A percentile compares a stretch with the other conserved stretches of the same genome.
phyloP scores from a whole-genome alignment of 2,329 filamentous ascomycete genomes.

The Torrubiella hemipterigena region DNA sequence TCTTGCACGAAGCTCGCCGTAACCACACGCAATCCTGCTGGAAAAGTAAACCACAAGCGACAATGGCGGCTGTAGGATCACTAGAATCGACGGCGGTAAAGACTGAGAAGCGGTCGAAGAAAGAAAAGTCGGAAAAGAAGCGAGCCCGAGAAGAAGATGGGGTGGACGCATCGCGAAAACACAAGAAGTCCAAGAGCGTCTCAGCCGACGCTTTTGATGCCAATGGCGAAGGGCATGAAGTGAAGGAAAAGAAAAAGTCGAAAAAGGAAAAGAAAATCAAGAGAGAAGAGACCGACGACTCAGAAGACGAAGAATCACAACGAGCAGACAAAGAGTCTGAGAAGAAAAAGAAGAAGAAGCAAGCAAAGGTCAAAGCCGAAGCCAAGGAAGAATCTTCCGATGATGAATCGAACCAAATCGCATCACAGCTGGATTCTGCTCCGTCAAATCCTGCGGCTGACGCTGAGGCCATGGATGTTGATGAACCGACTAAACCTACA shows the following conservation, averaged over 20 bases:
- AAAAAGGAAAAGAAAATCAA: constrained; percentile 16
- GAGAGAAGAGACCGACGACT: constrained; percentile 3
- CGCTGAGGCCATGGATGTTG: constrained; percentile 30
- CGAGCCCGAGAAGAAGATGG: constrained; percentile 30
- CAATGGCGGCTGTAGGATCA: constrained; percentile 21
- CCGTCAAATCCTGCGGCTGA: constrained; percentile 11
- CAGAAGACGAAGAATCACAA: constrained; percentile 3
- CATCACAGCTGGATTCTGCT: constrained; percentile 1
- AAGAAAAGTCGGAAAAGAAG: constrained; percentile 29
- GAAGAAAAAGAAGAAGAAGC: constrained; percentile 13
- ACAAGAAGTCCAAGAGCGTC: constrained; percentile 38
- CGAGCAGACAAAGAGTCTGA: neutral
- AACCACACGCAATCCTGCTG: constrained; percentile 3
- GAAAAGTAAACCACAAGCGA: constrained; percentile 8
- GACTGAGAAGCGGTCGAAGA: constrained; percentile 27
- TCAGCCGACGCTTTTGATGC: constrained; percentile 15
- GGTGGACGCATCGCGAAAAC: constrained; percentile 29
- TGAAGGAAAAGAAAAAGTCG: constrained; percentile 19
- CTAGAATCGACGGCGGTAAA: constrained; percentile 17
- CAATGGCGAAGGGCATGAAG: constrained; percentile 18
- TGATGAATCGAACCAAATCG: constrained; percentile 7
- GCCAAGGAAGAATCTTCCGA: constrained; percentile 14
- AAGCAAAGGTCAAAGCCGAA: constrained; percentile 19
- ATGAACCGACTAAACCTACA: constrained; percentile 16
- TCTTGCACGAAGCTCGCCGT: constrained; percentile 1